These are phyloP conservation scores for Paraphoma sp. DNA, from an alignment of 2,329 filamentous ascomycete species.

Conservation along the genomic window DNA sequence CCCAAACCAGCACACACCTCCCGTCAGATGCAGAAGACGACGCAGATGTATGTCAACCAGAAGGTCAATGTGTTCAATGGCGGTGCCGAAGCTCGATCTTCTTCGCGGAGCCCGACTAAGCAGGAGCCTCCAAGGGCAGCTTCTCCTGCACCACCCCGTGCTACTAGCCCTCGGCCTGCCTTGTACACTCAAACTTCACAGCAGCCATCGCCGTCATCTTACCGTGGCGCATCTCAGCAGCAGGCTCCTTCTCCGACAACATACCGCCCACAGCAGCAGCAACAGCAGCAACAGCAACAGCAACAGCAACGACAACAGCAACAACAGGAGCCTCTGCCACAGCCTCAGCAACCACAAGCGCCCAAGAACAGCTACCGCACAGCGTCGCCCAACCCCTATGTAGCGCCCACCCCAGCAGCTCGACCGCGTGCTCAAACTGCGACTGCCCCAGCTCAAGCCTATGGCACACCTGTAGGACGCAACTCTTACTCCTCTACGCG, in stretches of 20 bases:
- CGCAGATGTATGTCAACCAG: conserved; percentile 84
- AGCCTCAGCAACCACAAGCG: conserved; percentile 8
- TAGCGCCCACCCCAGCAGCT: conserved; percentile 35
- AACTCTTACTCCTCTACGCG: conserved; percentile 48
- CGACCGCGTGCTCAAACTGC: conserved; percentile 49
- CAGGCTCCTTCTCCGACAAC: conserved; percentile 11
- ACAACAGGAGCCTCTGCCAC: conserved; percentile 6
- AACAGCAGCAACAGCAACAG: conserved; percentile 50
- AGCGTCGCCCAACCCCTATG: conserved; percentile 70
- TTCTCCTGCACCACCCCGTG: conserved; percentile 73
- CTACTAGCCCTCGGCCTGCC: conserved; percentile 63
- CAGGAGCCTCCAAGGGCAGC: conserved; percentile 56
- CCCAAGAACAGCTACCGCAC: conserved; percentile 17
- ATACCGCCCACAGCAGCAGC: conserved; percentile 14
- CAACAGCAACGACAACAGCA: conserved; percentile 30
- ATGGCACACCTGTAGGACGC: conserved; percentile 39
- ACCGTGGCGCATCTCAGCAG: conserved; percentile 15
- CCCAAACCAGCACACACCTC: conserved; percentile 92
- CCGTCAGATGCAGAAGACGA: conserved; percentile 93
- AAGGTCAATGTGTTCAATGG: conserved; percentile 77
- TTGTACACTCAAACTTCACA: conserved; percentile 45
- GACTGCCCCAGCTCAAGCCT: conserved; percentile 41
- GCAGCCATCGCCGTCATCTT: conserved; percentile 18
- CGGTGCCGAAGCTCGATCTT: conserved; percentile 59
- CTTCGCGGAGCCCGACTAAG: conserved; percentile 60